These are phyloP conservation scores for Medicago truncatula DNA, from an alignment of 306 rosid genomes.

Conservation along the genomic window DNA sequence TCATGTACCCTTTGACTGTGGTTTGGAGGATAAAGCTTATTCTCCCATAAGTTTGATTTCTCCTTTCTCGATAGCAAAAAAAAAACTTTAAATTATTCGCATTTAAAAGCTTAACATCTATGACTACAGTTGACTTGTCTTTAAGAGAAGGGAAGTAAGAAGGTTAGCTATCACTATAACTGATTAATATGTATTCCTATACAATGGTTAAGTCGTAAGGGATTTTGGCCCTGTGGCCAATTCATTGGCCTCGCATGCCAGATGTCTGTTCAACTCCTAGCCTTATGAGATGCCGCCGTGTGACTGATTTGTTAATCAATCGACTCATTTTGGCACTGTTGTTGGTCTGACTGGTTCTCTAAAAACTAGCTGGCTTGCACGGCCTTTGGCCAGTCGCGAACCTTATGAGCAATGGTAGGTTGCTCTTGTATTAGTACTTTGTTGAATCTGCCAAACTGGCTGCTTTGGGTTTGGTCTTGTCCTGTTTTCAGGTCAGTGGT, in stretches of 20 bases:
- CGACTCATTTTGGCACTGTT: background rate
- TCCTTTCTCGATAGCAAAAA: no score
- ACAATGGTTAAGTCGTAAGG: background rate
- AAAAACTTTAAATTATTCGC: no score
- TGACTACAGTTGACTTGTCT: background rate
- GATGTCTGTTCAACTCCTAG: background rate
- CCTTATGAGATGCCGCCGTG: background rate
- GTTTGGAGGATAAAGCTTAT: background rate
- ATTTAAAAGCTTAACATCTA: background rate
- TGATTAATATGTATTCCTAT: background rate
- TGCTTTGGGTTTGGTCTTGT: background rate
- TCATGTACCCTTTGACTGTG: background rate
- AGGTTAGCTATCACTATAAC: background rate
- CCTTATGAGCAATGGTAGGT: background rate
- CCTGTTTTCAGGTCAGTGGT: slow-evolving; percentile 27
- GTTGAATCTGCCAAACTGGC: no score
- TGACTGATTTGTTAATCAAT: background rate
- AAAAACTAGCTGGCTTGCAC: background rate
- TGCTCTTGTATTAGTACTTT: no score
- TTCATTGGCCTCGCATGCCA: background rate
- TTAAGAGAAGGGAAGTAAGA: background rate
- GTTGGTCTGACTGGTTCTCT: background rate
- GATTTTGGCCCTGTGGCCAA: background rate
- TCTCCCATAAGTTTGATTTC: no score
- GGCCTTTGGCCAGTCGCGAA: background rate